phyloP scores from a whole-genome alignment of 352 stramenopile species.

The Globisporangium perplexum region DNA sequence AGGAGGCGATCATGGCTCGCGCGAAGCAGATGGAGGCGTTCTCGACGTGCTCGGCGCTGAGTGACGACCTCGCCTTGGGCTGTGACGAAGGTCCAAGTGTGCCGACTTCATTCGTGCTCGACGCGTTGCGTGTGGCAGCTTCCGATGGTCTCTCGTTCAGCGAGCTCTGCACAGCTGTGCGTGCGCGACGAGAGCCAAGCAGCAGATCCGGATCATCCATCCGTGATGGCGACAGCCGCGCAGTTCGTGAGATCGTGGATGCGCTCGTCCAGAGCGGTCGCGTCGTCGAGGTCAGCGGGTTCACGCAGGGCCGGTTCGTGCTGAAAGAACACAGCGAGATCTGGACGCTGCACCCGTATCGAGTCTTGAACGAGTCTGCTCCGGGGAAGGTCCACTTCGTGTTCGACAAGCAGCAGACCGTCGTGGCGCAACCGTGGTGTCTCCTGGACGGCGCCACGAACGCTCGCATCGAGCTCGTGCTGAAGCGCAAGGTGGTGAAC shows the following conservation, averaged over 20 bases:
- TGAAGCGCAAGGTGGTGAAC: constrained; percentile 80
- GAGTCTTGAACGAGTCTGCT: constrained; percentile 29
- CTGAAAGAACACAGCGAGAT: constrained; percentile 32
- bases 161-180: constrained; percentile 1
- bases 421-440: constrained; percentile 67
- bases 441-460: constrained; percentile 70
- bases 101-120: not conserved
- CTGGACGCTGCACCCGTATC: constrained; percentile 62
- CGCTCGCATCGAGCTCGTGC: constrained; percentile 32
- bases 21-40: constrained; percentile 34
- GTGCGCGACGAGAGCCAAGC: not conserved
- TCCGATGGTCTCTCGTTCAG: constrained; percentile 11
- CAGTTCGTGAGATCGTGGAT: constrained; percentile 30
- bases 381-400: constrained; percentile 62
- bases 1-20: constrained; percentile 11
- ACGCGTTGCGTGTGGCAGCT: not conserved
- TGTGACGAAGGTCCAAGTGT: not conserved
- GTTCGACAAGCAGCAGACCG: constrained; percentile 53
- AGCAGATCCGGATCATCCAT: not conserved
- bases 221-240: not conserved
- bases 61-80: not conserved
- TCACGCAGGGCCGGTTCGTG: constrained; percentile 48
- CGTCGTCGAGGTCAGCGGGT: constrained; percentile 64
- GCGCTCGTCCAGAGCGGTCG: constrained; percentile 25
- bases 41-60: constrained; percentile 15